Evolutionary conservation across 2,329 filamentous ascomycete species (phyloP).

Genomic region (Trichoderma guizhouense): DNA sequence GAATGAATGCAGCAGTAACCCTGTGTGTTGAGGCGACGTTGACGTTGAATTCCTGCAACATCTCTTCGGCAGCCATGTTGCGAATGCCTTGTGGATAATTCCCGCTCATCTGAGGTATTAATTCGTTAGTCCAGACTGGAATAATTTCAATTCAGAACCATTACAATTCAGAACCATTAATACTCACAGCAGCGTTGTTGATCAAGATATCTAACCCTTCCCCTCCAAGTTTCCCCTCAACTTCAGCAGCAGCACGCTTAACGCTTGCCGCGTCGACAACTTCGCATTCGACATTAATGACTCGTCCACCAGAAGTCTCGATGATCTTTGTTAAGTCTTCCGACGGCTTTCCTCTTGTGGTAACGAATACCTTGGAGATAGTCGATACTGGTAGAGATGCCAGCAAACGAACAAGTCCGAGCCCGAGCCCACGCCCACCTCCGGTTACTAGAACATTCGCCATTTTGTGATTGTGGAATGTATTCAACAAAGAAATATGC

Average conservation of each 20-base stretch:
- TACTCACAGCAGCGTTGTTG: not conserved
- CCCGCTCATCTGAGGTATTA: not conserved
- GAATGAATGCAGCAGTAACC: not conserved
- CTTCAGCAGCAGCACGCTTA: not conserved
- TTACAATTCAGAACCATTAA: not conserved
- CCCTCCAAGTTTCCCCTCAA: not conserved
- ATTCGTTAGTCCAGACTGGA: not conserved
- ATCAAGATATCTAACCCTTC: not conserved
- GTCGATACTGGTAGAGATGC: not conserved
- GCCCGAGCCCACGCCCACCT: not conserved
- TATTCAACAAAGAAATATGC: not conserved
- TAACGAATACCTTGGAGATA: not conserved
- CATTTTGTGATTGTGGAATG: not conserved
- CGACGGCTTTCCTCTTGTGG: not conserved
- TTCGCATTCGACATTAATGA: not conserved
- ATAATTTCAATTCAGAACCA: not conserved
- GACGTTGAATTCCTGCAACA: not conserved
- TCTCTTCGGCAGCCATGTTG: not conserved
- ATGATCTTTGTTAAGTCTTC: not conserved
- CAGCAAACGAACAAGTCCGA: not conserved
- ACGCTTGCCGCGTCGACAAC: not conserved
- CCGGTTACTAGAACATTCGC: not conserved
- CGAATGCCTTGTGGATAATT: not conserved
- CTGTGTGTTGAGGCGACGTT: not conserved
- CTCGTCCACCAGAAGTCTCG: not conserved